These are phyloP conservation scores for Raddia distichophylla DNA, from an alignment of 176 grass and related monocot species.

Conservation along the genomic window DNA sequence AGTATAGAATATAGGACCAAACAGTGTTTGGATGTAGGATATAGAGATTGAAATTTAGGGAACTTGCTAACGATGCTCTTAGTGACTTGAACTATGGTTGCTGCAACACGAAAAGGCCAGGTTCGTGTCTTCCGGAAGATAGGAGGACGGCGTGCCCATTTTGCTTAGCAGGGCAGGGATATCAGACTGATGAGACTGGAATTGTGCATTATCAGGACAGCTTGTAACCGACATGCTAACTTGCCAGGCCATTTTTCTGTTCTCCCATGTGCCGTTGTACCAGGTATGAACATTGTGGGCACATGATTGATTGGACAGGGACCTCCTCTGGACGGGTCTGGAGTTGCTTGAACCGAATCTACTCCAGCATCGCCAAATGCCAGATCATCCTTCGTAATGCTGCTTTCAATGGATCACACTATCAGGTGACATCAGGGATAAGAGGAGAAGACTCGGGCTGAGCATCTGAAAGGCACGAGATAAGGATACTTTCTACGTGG, in stretches of 20 bases:
- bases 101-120: not conserved
- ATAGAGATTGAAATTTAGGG: too few relatives aligned
- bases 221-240: not conserved
- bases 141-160: not conserved
- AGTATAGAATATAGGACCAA: too few relatives aligned
- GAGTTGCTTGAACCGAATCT: conserved; percentile 22
- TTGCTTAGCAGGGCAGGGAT: not conserved
- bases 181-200: not conserved
- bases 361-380: not conserved
- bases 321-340: conserved; percentile 6
- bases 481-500: not conserved
- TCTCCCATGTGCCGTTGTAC: conserved; percentile 11
- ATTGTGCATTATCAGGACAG: not conserved
- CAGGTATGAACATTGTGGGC: conserved; percentile 3
- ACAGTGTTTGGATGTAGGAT: too few relatives aligned
- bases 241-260: not conserved
- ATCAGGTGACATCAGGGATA: not conserved
- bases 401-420: not conserved
- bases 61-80: not conserved
- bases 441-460: not conserved
- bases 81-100: not conserved
- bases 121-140: not conserved
- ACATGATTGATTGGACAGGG: conserved; percentile 29
- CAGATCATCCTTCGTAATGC: not conserved
- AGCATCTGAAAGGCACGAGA: conserved; percentile 4